phyloP scores from a whole-genome alignment of 176 grass and related monocot genomes.

The Saccharum officinarum region DNA sequence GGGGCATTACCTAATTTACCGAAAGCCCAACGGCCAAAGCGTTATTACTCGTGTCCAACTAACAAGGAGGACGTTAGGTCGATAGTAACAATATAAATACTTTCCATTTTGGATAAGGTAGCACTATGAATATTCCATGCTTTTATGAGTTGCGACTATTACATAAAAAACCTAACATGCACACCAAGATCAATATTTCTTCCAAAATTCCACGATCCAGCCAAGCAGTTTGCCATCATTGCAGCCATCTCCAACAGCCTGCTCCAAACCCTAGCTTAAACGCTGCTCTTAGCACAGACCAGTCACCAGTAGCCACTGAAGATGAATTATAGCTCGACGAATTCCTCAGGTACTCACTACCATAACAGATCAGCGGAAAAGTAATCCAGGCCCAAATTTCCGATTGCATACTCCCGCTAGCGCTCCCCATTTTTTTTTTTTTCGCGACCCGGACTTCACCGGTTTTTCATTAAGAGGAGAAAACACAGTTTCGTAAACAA shows the following conservation, averaged over 20 bases:
- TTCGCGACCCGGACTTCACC: too few relatives aligned
- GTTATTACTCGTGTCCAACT: background rate
- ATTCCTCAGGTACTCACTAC: background rate
- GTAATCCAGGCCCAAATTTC: background rate
- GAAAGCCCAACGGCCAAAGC: background rate
- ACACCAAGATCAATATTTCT: background rate
- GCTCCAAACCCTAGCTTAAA: background rate
- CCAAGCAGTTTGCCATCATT: background rate
- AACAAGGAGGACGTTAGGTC: background rate
- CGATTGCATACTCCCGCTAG: background rate
- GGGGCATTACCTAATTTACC: background rate
- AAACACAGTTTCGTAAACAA: too few relatives aligned
- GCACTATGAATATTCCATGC: background rate
- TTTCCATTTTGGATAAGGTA: background rate
- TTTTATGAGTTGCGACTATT: background rate
- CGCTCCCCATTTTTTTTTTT: background rate
- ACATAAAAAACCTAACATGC: background rate
- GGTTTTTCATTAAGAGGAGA: too few relatives aligned
- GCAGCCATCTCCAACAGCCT: background rate
- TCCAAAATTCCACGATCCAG: background rate
- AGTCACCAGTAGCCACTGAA: background rate
- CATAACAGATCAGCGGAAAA: background rate
- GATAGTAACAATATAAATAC: background rate
- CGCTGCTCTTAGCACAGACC: background rate
- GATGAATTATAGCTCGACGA: background rate